phyloP scores from a whole-genome alignment of 768 basidiomycete genomes.

The Amanita brunnescens region DNA sequence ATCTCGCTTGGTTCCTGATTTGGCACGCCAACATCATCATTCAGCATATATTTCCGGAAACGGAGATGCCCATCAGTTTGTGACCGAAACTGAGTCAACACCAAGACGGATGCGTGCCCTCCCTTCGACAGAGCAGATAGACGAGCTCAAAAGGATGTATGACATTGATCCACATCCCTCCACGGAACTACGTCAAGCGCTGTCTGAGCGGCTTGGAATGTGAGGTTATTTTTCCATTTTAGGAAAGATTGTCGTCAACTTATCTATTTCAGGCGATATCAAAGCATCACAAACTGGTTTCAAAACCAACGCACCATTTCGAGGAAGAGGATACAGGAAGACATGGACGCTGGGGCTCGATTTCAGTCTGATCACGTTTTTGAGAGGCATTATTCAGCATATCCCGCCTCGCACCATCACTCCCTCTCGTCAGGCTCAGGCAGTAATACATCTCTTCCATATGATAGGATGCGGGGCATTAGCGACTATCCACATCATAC shows the following conservation, averaged over 20 bases:
- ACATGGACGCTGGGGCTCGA: constrained; percentile 24
- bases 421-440: constrained; percentile 34
- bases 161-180: constrained; percentile 58
- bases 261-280: constrained; percentile 50
- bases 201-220: constrained; percentile 70
- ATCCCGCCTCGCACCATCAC: constrained; percentile 40
- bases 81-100: constrained; percentile 42
- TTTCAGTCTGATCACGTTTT: constrained; percentile 25
- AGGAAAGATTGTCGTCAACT: constrained; percentile 14
- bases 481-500: neutral
- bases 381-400: constrained; percentile 36
- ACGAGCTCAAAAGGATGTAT: constrained; percentile 62
- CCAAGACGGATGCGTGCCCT: constrained; percentile 56
- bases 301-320: constrained; percentile 77
- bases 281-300: constrained; percentile 82
- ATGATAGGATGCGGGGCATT: neutral
- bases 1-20: constrained; percentile 25
- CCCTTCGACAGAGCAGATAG: constrained; percentile 54
- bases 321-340: constrained; percentile 62
- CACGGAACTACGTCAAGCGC: constrained; percentile 53
- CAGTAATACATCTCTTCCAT: neutral
- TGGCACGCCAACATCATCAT: constrained; percentile 22
- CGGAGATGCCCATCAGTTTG: constrained; percentile 40
- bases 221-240: constrained; percentile 34
- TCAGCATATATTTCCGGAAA: constrained; percentile 37